phyloP scores from a whole-genome alignment of 805 yeast genomes.

The Kurtzmaniella fragi region DNA sequence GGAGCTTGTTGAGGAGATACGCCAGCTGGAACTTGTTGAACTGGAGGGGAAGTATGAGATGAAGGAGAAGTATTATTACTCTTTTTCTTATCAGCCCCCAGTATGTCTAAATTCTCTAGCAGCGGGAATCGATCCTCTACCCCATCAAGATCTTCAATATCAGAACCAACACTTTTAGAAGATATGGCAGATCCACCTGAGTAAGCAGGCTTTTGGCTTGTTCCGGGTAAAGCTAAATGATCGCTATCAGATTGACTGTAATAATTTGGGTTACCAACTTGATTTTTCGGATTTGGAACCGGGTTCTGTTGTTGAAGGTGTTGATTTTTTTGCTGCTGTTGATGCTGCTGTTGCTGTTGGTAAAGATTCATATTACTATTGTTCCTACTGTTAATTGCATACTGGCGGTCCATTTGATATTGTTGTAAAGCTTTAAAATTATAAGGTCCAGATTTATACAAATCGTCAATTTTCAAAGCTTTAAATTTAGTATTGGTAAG shows the following conservation, averaged over 20 bases:
- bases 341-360: constrained; percentile 13
- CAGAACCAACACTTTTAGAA: constrained; percentile 19
- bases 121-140: constrained; percentile 52
- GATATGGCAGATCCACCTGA: not conserved
- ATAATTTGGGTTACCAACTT: no score
- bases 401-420: constrained; percentile 40
- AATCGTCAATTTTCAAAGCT: constrained; percentile 31
- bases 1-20: not conserved
- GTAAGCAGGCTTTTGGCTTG: constrained; percentile 1
- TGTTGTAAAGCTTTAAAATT: constrained; percentile 51
- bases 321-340: constrained; percentile 5
- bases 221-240: constrained; percentile 1
- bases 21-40: not conserved
- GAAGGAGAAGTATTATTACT: not conserved
- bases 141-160: constrained; percentile 36
- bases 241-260: not conserved
- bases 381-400: constrained; percentile 31
- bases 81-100: not conserved
- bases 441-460: constrained; percentile 49
- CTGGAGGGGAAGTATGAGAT: no score
- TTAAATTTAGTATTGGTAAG: constrained; percentile 34
- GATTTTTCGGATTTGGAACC: not conserved
- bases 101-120: constrained; percentile 24
- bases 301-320: constrained; percentile 4
- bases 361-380: constrained; percentile 15